Evolutionary conservation across 2,329 filamentous ascomycete genomes (phyloP).

Genomic region (Fusarium luffae): DNA sequence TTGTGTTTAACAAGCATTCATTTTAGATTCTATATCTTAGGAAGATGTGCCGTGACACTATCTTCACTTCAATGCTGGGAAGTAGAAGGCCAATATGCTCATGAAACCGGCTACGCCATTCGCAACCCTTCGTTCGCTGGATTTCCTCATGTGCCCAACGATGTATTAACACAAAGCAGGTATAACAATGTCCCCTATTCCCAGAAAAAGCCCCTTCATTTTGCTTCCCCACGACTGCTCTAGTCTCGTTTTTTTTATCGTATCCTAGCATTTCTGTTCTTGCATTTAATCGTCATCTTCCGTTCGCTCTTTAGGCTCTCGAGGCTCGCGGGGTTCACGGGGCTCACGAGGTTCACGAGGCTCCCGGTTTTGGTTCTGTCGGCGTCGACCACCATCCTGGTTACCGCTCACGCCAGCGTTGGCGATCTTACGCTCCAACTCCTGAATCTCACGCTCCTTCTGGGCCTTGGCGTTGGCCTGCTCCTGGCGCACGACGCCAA

Average conservation of each 20-base stretch:
- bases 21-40: constrained; percentile 34
- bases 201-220: constrained; percentile 34
- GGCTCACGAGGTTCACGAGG: constrained; percentile 27
- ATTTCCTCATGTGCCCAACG: constrained; percentile 44
- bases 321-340: constrained; percentile 27
- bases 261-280: constrained; percentile 27
- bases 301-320: constrained; percentile 56
- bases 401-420: constrained; percentile 53
- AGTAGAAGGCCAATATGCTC: constrained; percentile 49
- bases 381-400: constrained; percentile 50
- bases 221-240: constrained; percentile 31
- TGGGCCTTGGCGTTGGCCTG: constrained; percentile 81
- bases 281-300: constrained; percentile 66
- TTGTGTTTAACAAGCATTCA: constrained; percentile 32
- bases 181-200: constrained; percentile 41
- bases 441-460: constrained; percentile 80
- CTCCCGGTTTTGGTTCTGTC: constrained; percentile 44
- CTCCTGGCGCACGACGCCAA: constrained; percentile 81
- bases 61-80: constrained; percentile 39
- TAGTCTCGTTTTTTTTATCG: constrained; percentile 34
- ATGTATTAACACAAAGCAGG: constrained; percentile 51
- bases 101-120: constrained; percentile 53
- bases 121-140: constrained; percentile 49
- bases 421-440: constrained; percentile 74
- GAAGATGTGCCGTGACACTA: constrained; percentile 33